Conservation (phyloP, 495 filamentous ascomycete genomes). For the Podospora conica region DNA sequence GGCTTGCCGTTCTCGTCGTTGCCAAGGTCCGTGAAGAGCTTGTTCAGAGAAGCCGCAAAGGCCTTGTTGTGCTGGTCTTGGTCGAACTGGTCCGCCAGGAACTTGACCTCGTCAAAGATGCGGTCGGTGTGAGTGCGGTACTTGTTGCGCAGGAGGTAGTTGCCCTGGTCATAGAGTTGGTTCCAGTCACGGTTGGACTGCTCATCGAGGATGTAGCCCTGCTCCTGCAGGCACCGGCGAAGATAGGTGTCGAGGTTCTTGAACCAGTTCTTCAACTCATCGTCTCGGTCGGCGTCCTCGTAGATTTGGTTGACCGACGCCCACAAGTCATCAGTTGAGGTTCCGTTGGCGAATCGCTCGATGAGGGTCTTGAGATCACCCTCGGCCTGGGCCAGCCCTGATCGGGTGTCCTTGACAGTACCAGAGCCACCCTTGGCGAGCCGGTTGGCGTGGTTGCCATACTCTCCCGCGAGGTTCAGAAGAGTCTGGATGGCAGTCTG, state of each 20-base stretch:
- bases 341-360: conserved; percentile 94
- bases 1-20: conserved; percentile 73
- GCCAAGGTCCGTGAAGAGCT: conserved; percentile 82
- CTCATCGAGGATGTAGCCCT: conserved; percentile 87
- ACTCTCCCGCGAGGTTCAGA: conserved; percentile 76
- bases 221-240: conserved; percentile 75
- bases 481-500: conserved; percentile 82
- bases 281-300: conserved; percentile 81
- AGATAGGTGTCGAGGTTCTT: conserved; percentile 68
- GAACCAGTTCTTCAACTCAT: conserved; percentile 88
- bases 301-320: conserved; percentile 84
- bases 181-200: conserved; percentile 78
- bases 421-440: conserved; percentile 55
- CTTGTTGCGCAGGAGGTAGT: conserved; percentile 80
- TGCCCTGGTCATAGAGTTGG: conserved; percentile 74
- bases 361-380: conserved; percentile 79
- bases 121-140: conserved; percentile 85
- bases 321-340: conserved; percentile 79
- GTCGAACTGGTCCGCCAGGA: conserved; percentile 82
- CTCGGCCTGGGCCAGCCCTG: conserved; percentile 63
- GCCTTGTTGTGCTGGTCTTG: conserved; percentile 77
- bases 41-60: conserved; percentile 68
- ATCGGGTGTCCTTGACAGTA: conserved; percentile 63
- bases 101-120: conserved; percentile 83
- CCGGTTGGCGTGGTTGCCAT: conserved; percentile 66